Evolutionary conservation across 345 rosid genomes (phyloP).

Genomic region (Combretum micranthum): DNA sequence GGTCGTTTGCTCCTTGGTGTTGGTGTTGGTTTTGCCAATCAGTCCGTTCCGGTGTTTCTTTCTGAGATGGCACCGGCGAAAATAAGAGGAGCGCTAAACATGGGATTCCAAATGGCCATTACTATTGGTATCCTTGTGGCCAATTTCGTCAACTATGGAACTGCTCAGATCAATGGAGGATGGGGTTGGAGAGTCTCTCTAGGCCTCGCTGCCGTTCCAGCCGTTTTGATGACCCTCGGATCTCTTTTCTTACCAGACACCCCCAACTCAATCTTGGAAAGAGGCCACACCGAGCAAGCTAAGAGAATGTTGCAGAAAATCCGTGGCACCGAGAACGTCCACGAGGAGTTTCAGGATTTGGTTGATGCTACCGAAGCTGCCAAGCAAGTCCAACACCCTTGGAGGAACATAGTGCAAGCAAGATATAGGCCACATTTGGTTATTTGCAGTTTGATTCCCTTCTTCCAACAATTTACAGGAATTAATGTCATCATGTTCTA

Average conservation of each 20-base stretch:
- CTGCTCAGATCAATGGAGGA: constrained; percentile 39
- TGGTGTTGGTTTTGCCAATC: constrained; percentile 86
- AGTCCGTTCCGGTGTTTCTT: constrained; percentile 74
- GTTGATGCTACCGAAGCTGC: constrained; percentile 53
- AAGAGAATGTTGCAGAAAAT: constrained; percentile 46
- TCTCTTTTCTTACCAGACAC: constrained; percentile 65
- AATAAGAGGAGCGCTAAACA: constrained; percentile 73
- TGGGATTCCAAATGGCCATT: constrained; percentile 70
- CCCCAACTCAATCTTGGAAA: constrained; percentile 67
- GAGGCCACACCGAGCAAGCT: constrained; percentile 56
- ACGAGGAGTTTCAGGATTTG: constrained; percentile 60
- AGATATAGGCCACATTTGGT: constrained; percentile 61
- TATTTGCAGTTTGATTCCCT: constrained; percentile 43
- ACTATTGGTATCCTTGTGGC: constrained; percentile 66
- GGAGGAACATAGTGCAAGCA: constrained; percentile 50
- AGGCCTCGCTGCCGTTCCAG: constrained; percentile 63
- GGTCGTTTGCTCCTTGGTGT: constrained; percentile 73
- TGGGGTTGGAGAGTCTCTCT: constrained; percentile 76
- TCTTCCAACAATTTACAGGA: constrained; percentile 75
- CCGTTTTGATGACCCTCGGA: constrained; percentile 57
- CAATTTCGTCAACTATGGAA: constrained; percentile 56
- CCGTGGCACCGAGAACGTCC: constrained; percentile 45
- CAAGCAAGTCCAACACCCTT: constrained; percentile 46
- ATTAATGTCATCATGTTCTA: constrained; percentile 71
- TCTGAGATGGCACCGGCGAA: constrained; percentile 82